phyloP scores from a whole-genome alignment of 2,329 filamentous ascomycete genomes.

The Cordyceps militaris region DNA sequence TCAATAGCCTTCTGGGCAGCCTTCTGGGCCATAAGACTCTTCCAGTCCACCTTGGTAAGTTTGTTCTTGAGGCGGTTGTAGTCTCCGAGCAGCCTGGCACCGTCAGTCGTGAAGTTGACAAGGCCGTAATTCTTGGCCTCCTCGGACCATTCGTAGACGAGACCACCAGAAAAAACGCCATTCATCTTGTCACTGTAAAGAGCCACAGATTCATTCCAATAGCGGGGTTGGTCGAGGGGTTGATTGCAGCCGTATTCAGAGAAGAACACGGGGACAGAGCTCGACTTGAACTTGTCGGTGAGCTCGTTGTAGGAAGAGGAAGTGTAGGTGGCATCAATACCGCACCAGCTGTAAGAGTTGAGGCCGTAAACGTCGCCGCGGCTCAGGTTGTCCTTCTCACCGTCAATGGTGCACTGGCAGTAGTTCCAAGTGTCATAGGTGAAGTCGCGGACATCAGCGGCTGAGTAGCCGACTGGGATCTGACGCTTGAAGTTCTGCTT shows the following conservation, averaged over 20 bases:
- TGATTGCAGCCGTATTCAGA: constrained; percentile 76
- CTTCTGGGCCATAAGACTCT: constrained; percentile 56
- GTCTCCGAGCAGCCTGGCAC: constrained; percentile 53
- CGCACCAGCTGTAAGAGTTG: constrained; percentile 68
- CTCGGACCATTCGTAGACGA: constrained; percentile 76
- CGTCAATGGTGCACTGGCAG: constrained; percentile 57
- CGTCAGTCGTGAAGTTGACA: constrained; percentile 53
- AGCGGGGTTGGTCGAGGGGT: constrained; percentile 48
- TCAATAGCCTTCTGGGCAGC: constrained; percentile 41
- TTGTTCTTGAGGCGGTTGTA: constrained; percentile 69
- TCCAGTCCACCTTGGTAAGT: constrained; percentile 68
- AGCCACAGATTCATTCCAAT: constrained; percentile 67
- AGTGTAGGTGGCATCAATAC: constrained; percentile 51
- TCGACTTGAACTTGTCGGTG: constrained; percentile 56
- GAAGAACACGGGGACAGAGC: constrained; percentile 71
- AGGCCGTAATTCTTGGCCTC: constrained; percentile 62
- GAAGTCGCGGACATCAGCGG: constrained; percentile 67
- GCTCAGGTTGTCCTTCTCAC: constrained; percentile 50
- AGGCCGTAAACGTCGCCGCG: constrained; percentile 69
- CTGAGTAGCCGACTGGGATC: constrained; percentile 75
- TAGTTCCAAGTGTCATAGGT: constrained; percentile 71
- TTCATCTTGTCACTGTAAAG: constrained; percentile 69
- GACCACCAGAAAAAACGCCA: constrained; percentile 61
- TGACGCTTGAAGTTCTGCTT: constrained; percentile 58
- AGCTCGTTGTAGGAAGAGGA: constrained; percentile 57